Percentiles rank a stretch among this genome's conserved stretches.
These are phyloP conservation scores for Dryas octopetala DNA, from an alignment of 306 rosid species.

Conservation along the genomic window DNA sequence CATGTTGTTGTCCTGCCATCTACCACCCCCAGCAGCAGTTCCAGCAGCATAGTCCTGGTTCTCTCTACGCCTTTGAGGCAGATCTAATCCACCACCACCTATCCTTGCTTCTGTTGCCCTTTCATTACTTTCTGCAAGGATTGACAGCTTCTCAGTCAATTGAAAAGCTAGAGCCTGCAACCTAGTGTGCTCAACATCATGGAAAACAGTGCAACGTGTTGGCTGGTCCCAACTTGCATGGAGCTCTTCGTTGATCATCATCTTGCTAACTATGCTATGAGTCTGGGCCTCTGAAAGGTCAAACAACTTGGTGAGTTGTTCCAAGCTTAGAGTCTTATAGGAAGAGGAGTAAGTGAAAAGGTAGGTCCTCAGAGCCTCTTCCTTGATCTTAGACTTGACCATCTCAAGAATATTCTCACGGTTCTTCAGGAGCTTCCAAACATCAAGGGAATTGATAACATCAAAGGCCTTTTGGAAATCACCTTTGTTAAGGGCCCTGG, in stretches of 20 bases:
- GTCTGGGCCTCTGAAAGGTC: slow-evolving; percentile 58
- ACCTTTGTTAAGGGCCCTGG: slow-evolving; percentile 73
- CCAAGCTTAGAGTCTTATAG: slow-evolving; percentile 70
- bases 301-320: slow-evolving; percentile 70
- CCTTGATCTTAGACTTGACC: slow-evolving; percentile 83
- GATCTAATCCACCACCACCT: slow-evolving; percentile 91
- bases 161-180: slow-evolving; percentile 82
- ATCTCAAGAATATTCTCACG: slow-evolving; percentile 61
- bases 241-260: slow-evolving; percentile 96
- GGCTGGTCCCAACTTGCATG: slow-evolving; percentile 61
- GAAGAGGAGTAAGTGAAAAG: slow-evolving; percentile 85
- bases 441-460: slow-evolving; percentile 69
- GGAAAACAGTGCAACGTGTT: slow-evolving; percentile 41
- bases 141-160: slow-evolving; percentile 74
- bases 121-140: slow-evolving; percentile 86
- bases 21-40: slow-evolving; percentile 41
- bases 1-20: slow-evolving; percentile 77
- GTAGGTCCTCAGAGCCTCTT: slow-evolving; percentile 89
- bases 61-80: slow-evolving; percentile 79
- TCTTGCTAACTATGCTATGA: slow-evolving; percentile 77
- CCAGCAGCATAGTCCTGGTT: slow-evolving; percentile 72
- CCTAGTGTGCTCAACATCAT: slow-evolving; percentile 54
- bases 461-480: slow-evolving; percentile 71
- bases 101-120: slow-evolving; percentile 82
- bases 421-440: slow-evolving; percentile 79